Evolutionary conservation across 805 yeast species (phyloP).

Genomic region (Yamadazyma olivae): DNA sequence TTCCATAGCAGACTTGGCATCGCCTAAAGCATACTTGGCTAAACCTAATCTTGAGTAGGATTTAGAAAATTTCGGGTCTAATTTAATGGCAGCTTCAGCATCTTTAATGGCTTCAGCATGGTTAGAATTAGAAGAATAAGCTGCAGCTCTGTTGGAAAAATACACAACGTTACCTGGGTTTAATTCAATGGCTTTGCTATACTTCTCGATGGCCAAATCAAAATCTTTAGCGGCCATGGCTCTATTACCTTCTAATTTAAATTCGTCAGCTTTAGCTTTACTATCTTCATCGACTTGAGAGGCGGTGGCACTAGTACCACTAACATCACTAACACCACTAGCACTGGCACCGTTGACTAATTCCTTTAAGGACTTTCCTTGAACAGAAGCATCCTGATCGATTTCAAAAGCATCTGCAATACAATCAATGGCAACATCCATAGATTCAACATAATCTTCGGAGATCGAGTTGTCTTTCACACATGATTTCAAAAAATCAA

Average conservation of each 20-base stretch:
- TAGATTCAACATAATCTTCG: slow-evolving; percentile 80
- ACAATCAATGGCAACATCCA: slow-evolving; percentile 93
- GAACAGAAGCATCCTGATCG: slow-evolving; percentile 37
- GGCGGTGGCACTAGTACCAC: no score
- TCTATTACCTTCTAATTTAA: slow-evolving; percentile 85
- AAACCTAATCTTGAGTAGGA: slow-evolving; percentile 94
- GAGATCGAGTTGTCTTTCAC: slow-evolving; percentile 61
- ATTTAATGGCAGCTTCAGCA: slow-evolving; percentile 75
- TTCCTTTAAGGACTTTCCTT: slow-evolving; percentile 48
- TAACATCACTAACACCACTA: slow-evolving; percentile 30
- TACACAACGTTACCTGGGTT: slow-evolving; percentile 77
- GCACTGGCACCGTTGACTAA: slow-evolving; percentile 25
- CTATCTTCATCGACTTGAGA: slow-evolving; percentile 42
- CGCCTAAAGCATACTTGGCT: slow-evolving; percentile 93
- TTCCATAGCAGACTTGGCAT: slow-evolving; percentile 81
- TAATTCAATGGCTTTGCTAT: slow-evolving; percentile 74
- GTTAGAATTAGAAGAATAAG: slow-evolving; percentile 73
- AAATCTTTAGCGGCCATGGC: slow-evolving; percentile 79
- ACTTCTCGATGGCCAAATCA: slow-evolving; percentile 67
- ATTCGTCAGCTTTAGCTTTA: slow-evolving; percentile 72
- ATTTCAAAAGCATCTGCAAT: slow-evolving; percentile 82
- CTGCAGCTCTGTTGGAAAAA: slow-evolving; percentile 95
- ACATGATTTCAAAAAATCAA: slow-evolving; percentile 62
- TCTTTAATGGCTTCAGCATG: slow-evolving; percentile 79
- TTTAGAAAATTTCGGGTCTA: slow-evolving; percentile 80